Base-by-base conservation (phyloP, 345 rosid species). In the rapeseed (Brassica napus) region DNA sequence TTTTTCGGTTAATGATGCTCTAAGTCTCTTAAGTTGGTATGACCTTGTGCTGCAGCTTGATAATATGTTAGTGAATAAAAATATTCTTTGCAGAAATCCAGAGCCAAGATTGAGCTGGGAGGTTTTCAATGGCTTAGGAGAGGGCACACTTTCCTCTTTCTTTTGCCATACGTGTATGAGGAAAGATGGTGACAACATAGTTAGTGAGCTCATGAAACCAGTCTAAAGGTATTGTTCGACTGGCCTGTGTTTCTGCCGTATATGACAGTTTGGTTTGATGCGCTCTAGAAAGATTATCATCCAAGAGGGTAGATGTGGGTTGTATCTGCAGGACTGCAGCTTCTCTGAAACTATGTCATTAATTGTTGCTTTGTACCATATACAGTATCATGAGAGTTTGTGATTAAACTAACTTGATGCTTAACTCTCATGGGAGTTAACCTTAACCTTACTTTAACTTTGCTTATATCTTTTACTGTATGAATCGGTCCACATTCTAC, bases 51-150 rank as follows among this genome's bases (percentile, higher is more conserved):
- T 72, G 16, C 74, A 18, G 71, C 10, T 63, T 71, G 68, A 5
- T 59, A 37, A 7, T 52, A 52, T 59, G 7, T 77, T 72, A 79
- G 59, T 67, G 69, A 8, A 55, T 28, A 66, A 4, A 5, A 65
- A 14, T 73, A 59, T 79, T 73, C 78, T 67, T 73, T 73, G 82
- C 82, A 68, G 82, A 78, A 35, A 28, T 16, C 49, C 34, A 71
- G 66, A 65, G 49, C 32, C 76, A 77, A 64, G 47, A 66, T 77
- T 54, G 65, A 64, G 75, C 65, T 69, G 57, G 18, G 47, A 71
- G 66, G 37, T 15, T 32, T 34, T 77, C 44, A 61, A 47, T 1
- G 64, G 34, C 61, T 58, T 68, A 9, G 8, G 52, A 61, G 68
- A 35, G 58, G 8, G 77, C 54, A 52, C 34, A 10, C 12, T 8